Conservation (phyloP, 2,329 filamentous ascomycete genomes). For the Trichoderma atrobrunneum region DNA sequence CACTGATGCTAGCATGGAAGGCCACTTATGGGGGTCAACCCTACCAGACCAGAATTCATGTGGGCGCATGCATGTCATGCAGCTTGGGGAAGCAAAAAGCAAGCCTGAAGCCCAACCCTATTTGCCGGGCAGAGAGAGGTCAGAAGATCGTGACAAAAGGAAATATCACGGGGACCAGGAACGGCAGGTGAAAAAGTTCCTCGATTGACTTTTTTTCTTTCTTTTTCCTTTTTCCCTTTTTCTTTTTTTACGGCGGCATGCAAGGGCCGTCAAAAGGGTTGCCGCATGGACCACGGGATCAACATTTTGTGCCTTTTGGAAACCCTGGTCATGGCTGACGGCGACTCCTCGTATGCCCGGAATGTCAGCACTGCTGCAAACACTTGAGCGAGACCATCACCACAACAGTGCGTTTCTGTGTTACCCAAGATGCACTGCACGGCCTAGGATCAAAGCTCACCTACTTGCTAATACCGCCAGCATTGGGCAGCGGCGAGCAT, state of each 20-base stretch:
- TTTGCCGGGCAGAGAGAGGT: not conserved
- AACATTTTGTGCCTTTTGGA: not conserved
- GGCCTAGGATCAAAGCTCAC: not conserved
- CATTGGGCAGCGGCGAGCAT: slow-evolving; percentile 9
- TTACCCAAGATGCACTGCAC: not conserved
- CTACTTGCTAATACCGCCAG: not conserved
- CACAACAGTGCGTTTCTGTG: not conserved
- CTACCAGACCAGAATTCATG: slow-evolving; percentile 15
- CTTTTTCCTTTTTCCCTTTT: not conserved
- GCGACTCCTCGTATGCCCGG: not conserved
- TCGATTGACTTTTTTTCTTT: not conserved
- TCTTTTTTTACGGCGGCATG: not conserved
- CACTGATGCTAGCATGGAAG: not conserved
- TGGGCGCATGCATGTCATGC: slow-evolving; percentile 26
- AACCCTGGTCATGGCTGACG: slow-evolving; percentile 1
- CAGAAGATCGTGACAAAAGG: not conserved
- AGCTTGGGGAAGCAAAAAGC: slow-evolving; percentile 16
- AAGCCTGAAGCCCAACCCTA: not conserved
- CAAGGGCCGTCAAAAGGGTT: not conserved
- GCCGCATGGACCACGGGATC: slow-evolving; percentile 4
- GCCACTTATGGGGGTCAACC: not conserved
- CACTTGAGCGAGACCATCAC: not conserved
- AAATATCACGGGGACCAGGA: not conserved
- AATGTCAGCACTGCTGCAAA: slow-evolving; percentile 9
- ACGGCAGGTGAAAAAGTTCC: not conserved